phyloP scores from a whole-genome alignment of 768 basidiomycete genomes.

The Leccinum variicolor region DNA sequence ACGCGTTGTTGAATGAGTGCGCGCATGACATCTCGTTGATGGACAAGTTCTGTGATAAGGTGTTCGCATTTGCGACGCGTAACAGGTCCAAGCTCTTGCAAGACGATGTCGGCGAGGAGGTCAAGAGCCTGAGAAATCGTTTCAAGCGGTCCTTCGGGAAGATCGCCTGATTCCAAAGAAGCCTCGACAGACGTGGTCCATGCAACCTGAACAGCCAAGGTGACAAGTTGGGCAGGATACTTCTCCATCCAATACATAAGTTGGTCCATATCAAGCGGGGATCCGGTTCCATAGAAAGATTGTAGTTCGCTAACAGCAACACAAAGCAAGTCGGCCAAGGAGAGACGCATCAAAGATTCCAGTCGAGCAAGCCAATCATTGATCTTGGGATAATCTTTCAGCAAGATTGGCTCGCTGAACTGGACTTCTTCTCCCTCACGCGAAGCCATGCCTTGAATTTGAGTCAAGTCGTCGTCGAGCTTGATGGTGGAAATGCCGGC shows the following conservation, averaged over 20 bases:
- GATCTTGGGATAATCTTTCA: conserved; percentile 96
- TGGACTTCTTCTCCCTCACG: conserved; percentile 92
- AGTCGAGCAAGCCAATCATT: conserved; percentile 97
- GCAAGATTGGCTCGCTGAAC: conserved; percentile 77
- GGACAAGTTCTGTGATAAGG: conserved; percentile 97
- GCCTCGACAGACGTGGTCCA: conserved; percentile 88
- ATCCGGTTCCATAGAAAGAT: conserved; percentile 69
- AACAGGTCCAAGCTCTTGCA: conserved; percentile 82
- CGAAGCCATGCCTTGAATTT: conserved; percentile 92
- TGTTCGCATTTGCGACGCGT: conserved; percentile 99
- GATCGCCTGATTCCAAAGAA: conserved; percentile 52
- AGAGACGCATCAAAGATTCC: conserved; percentile 89
- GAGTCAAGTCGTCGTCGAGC: conserved; percentile 83
- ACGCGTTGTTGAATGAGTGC: conserved; percentile 66
- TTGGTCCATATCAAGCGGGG: conserved; percentile 55
- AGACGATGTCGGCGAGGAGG: conserved; percentile 93
- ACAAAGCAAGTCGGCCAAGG: conserved; percentile 77
- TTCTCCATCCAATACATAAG: conserved; percentile 91
- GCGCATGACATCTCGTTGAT: conserved; percentile 94
- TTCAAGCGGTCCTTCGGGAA: conserved; percentile 65
- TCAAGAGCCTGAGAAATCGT: conserved; percentile 83
- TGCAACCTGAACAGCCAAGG: conserved; percentile 90
- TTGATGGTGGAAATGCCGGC: conserved; percentile 90
- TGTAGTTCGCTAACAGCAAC: conserved; percentile 80
- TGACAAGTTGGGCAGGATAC: conserved; percentile 94